phyloP scores from a whole-genome alignment of 306 rosid species.

The Citrullus amarus region DNA sequence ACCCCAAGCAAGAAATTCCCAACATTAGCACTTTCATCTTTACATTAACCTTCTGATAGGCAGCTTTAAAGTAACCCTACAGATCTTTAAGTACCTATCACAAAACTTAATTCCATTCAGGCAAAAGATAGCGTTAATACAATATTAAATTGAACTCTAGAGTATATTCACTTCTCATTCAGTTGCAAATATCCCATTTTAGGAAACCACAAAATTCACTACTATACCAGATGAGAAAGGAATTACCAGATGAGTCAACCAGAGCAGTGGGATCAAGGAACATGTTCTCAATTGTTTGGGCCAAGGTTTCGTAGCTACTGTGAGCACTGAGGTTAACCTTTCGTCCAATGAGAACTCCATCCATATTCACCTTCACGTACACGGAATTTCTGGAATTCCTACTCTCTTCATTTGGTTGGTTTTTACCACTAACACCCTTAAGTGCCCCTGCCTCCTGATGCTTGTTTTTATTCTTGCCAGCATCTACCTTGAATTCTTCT shows the following conservation, averaged over 20 bases:
- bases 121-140: neutral
- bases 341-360: conserved; percentile 80
- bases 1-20: neutral
- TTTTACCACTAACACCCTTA: conserved; percentile 26
- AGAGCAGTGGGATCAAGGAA: conserved; percentile 42
- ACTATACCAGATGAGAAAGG: neutral
- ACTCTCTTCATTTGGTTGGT: conserved; percentile 27
- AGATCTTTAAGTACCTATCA: neutral
- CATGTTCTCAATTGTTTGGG: conserved; percentile 68
- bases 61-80: neutral
- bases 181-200: neutral
- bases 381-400: conserved; percentile 33
- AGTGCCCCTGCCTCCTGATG: conserved; percentile 17
- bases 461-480: conserved; percentile 33
- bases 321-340: conserved; percentile 80
- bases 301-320: conserved; percentile 61
- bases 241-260: conserved; percentile 39
- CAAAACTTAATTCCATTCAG: neutral
- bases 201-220: neutral
- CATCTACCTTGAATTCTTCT: conserved; percentile 35
- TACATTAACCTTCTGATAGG: neutral
- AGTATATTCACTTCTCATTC: neutral
- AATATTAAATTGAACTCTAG: neutral
- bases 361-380: conserved; percentile 89
- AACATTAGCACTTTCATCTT: neutral